Evolutionary conservation across 805 yeast species (phyloP).

Genomic region (Wickerhamiella sorbophila): DNA sequence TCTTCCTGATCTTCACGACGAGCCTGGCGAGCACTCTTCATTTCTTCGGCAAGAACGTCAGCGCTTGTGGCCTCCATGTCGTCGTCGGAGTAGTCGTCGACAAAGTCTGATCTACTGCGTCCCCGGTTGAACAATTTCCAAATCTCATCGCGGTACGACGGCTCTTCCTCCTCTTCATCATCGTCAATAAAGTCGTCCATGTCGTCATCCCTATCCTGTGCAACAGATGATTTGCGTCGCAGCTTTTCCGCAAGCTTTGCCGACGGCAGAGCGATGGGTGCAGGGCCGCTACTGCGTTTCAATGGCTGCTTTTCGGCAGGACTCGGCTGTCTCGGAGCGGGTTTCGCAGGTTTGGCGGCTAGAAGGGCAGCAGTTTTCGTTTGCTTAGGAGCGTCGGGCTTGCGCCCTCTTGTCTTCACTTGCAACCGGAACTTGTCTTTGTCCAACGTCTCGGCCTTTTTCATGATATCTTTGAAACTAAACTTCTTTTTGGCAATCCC

Average conservation of each 20-base stretch:
- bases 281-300: constrained; percentile 4
- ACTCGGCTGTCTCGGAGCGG: neutral
- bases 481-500: constrained; percentile 25
- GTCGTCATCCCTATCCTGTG: constrained; percentile 29
- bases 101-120: constrained; percentile 34
- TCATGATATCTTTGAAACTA: constrained; percentile 54
- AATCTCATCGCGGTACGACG: constrained; percentile 49
- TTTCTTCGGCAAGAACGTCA: constrained; percentile 77
- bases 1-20: constrained; percentile 64
- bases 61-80: constrained; percentile 95
- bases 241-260: constrained; percentile 12
- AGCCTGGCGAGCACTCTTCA: constrained; percentile 50
- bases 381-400: neutral
- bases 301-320: neutral
- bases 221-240: constrained; percentile 6
- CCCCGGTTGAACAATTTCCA: constrained; percentile 64
- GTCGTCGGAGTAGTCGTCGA: constrained; percentile 33
- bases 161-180: constrained; percentile 41
- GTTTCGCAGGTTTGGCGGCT: neutral
- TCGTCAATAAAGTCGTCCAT: constrained; percentile 46
- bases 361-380: neutral
- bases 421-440: constrained; percentile 31
- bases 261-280: constrained; percentile 17
- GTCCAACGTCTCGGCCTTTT: constrained; percentile 49
- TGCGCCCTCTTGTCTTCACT: constrained; percentile 24